Evolutionary conservation across 805 yeast species (phyloP), one percentile per base, ranked within the genome.

Genomic region (Lachancea sp.): DNA sequence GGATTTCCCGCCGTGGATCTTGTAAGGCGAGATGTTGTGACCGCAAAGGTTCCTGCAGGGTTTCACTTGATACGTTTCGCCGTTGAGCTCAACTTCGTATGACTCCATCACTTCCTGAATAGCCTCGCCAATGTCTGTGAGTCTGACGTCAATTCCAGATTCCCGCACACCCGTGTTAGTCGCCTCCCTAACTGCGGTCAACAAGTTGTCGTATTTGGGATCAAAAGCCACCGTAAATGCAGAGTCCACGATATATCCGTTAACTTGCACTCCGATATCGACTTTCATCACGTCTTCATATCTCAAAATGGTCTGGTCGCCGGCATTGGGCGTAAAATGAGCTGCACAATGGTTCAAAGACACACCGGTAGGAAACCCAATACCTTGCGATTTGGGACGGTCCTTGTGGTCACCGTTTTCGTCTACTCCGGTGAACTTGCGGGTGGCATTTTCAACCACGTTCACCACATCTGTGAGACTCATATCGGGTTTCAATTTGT

Each of bases 311-410:
- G 86, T 76, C 57, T 80, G 87, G 64, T 93, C 99, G 11, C 96
- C 96, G 4, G 91, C 83, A 68, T 93, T 93, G 12, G 99, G 99
- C 0, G 98, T 91, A 67, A 89, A 93, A 64, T 93, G 99, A 0
- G 99, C 99, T 20, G 99, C 99, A 60, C 88, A 82, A 60, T 89
- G 85, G 67, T 93, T 93, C 52, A 91, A 66, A 1, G 96, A 87
- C 33, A 93, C 75, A 48, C 99, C 99, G n/a, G 97, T 89, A 41
- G 99, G 99, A 75, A 93, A 93, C 5, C 98, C 99, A 57, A 90
- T 79, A 33, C 99, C 99, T 15, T 88, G 93, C 20, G 68, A 64
- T 39, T 62, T 60, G 15, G 65, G 66, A 37, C 56, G 52, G 3
- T 56, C 62, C 55, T 56, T 56, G 49, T 76, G 73, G 26, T 77